Conservation (phyloP, 2,329 filamentous ascomycete genomes). For the Saccharata proteae region DNA sequence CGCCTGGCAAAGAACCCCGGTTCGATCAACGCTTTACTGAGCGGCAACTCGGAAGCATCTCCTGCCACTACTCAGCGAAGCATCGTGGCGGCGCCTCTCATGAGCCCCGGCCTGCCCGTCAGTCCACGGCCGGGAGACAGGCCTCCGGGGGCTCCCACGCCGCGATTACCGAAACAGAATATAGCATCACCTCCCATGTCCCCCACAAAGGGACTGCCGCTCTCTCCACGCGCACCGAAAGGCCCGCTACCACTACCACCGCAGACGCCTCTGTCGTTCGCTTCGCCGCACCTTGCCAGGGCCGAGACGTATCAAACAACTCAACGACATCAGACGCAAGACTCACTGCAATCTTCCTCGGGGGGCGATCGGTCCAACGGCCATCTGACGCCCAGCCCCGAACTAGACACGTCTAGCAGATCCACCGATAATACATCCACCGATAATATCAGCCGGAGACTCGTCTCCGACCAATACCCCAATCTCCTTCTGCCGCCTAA, state of each 20-base stretch:
- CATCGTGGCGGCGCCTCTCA: slow-evolving; percentile 32
- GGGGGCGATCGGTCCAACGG: slow-evolving; percentile 1
- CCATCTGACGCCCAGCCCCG: slow-evolving; percentile 19
- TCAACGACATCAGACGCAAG: slow-evolving; percentile 15
- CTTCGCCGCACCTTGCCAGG: slow-evolving; percentile 35
- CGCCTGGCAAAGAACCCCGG: slow-evolving; percentile 22
- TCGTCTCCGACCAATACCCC: slow-evolving; percentile 77
- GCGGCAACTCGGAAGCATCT: no score
- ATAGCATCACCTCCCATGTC: slow-evolving; percentile 58
- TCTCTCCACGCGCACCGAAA: slow-evolving; percentile 62
- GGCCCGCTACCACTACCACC: slow-evolving; percentile 62
- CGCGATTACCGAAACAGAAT: slow-evolving; percentile 43
- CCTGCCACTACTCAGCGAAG: slow-evolving; percentile 28
- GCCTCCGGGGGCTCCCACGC: slow-evolving; percentile 46
- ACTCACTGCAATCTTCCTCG: background rate
- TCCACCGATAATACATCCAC: slow-evolving; percentile 46
- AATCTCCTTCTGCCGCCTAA: slow-evolving; percentile 78
- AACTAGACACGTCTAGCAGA: slow-evolving; percentile 14
- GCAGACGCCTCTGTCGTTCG: slow-evolving; percentile 53
- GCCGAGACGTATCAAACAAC: slow-evolving; percentile 23
- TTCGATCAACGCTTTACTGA: slow-evolving; percentile 37
- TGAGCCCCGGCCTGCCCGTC: slow-evolving; percentile 52
- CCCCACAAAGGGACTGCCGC: slow-evolving; percentile 42
- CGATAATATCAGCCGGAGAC: slow-evolving; percentile 39
- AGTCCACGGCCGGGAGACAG: slow-evolving; percentile 50